Evolutionary conservation across 257 asterid species (phyloP).

Genomic region (Eucommia ulmoides): DNA sequence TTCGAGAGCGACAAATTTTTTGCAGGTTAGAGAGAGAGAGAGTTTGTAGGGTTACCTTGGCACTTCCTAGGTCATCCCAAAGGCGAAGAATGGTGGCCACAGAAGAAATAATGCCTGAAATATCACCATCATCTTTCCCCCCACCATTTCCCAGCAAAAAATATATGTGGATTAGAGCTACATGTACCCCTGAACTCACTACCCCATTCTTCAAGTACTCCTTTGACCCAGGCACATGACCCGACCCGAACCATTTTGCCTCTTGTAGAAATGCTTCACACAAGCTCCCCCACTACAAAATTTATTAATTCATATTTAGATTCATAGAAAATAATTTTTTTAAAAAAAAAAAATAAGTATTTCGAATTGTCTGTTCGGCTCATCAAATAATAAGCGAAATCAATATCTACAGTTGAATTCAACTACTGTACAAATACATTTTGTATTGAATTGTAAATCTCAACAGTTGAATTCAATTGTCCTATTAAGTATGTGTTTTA

Average conservation of each 20-base stretch:
- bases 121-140: neutral
- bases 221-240: neutral
- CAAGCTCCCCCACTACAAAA: neutral
- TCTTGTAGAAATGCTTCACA: neutral
- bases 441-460: no score
- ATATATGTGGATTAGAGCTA: neutral
- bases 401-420: no score
- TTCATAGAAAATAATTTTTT: no score
- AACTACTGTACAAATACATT: neutral
- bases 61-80: no score
- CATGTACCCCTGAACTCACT: neutral
- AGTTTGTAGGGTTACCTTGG: neutral
- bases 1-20: no score
- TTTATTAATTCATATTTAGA: no score
- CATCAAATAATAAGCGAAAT: no score
- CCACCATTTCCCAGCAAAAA: neutral
- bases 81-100: neutral
- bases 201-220: neutral
- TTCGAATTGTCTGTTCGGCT: no score
- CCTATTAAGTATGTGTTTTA: no score
- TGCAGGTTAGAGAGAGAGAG: no score
- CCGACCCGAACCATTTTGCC: neutral
- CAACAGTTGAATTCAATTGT: no score
- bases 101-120: neutral
- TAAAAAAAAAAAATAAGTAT: no score